Evolutionary conservation across 108 stramenopile genomes (phyloP), one percentile per base, ranked within the genome.

Genomic region (Fragilaria crotonensis): DNA sequence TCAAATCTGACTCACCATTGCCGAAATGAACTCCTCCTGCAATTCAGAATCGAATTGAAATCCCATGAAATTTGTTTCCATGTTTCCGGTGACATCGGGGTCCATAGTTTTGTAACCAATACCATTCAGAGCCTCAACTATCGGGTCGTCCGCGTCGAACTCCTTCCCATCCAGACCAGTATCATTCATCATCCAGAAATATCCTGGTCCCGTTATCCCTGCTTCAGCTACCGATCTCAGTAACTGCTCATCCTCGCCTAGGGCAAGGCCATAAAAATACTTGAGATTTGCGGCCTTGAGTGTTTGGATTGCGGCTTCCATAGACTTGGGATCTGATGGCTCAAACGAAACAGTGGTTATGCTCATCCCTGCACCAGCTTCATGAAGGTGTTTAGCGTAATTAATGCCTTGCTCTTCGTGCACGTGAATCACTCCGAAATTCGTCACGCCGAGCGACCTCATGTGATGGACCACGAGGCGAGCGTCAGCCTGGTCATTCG

Each of bases 401-500:
- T 11, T 11, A 54, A 14, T 28, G 20, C 62, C 62, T 41, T 32
- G 54, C 1, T 19, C 33, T 44, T 63, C 62, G 23, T 44, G 29
- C 14, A 36, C 4, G 25, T 63, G 54, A 5, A 52, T 21, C 9
- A 63, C 52, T n/a, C 52, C 52, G 33, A 78, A 56, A 47, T 66
- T 48, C 22, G 25, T 61, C 23, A 78, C 30, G n/a, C 54, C 45
- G 33, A 69, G 33, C 21, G 45, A 36, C 11, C 31, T 27, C 36
- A 75, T 31, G 48, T 68, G 68, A 11, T 48, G 14, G 3, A 75
- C 50, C 32, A 76, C 52, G 1, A 67, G 51, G 20, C 51, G n/a
- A 18, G 74, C 66, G 41, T 68, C 63, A 30, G 51, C 75, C 29
- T 33, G 45, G 58, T 81, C 73, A 14, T 72, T 65, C 5, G 76